Percentiles rank a stretch among this genome's conserved stretches.
Evolutionary conservation across 768 basidiomycete species (phyloP).

Genomic region (Tricholoma matsutake): DNA sequence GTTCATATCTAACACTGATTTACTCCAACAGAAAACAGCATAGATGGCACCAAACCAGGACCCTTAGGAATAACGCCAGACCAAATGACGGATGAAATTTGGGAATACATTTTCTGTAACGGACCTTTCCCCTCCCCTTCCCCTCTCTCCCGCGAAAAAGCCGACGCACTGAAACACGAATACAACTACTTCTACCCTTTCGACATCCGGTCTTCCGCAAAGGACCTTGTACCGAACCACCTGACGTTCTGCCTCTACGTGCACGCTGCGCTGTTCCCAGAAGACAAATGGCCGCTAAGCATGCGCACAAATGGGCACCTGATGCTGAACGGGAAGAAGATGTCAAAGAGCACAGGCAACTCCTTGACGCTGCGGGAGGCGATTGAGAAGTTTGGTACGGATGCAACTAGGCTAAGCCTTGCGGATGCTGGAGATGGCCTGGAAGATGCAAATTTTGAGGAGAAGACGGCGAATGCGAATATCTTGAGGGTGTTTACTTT

Average conservation of each 20-base stretch:
- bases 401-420: conserved; percentile 86
- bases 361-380: conserved; percentile 87
- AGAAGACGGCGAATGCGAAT: conserved; percentile 95
- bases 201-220: conserved; percentile 96
- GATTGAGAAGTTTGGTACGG: conserved; percentile 94
- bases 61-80: conserved; percentile 82
- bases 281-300: conserved; percentile 85
- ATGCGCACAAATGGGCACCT: conserved; percentile 96
- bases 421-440: conserved; percentile 97
- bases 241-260: conserved; percentile 92
- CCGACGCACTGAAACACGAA: conserved; percentile 81
- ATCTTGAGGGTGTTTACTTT: conserved; percentile 92
- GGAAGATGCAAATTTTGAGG: conserved; percentile 99
- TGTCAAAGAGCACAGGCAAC: conserved; percentile 97
- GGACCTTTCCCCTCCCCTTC: conserved; percentile 71
- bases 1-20: neutral
- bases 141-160: conserved; percentile 71
- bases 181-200: conserved; percentile 98
- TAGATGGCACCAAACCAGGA: conserved; percentile 78
- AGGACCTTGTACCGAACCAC: conserved; percentile 95
- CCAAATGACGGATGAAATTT: conserved; percentile 96
- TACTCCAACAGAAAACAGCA: conserved; percentile 48
- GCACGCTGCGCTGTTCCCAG: conserved; percentile 92
- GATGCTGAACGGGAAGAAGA: conserved; percentile 97
- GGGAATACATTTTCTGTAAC: conserved; percentile 89